Percentiles rank a stretch among this genome's conserved stretches.
These are phyloP conservation scores for Penicillium digitatum DNA, from an alignment of 2,329 filamentous ascomycete species.

Conservation along the genomic window DNA sequence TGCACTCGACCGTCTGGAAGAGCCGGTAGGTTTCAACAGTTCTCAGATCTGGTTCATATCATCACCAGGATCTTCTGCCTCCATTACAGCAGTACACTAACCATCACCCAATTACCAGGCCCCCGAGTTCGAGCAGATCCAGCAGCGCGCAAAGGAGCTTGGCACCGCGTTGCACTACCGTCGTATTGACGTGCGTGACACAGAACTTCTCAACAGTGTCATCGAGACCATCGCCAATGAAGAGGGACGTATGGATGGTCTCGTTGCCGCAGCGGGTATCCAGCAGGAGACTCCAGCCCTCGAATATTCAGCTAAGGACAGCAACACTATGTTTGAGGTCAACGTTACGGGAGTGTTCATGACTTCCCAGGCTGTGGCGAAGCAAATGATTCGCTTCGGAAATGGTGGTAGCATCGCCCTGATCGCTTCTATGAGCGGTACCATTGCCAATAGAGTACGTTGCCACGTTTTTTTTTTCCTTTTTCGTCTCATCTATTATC, in stretches of 20 bases:
- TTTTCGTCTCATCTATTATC: neutral
- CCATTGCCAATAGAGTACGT: constrained; percentile 53
- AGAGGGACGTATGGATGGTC: constrained; percentile 71
- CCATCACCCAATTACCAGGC: constrained; percentile 27
- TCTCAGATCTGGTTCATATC: neutral
- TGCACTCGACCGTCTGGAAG: constrained; percentile 43
- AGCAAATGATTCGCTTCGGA: constrained; percentile 60
- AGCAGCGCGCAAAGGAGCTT: constrained; percentile 62
- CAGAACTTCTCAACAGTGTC: constrained; percentile 61
- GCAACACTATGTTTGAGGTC: constrained; percentile 60
- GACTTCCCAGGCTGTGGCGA: constrained; percentile 60
- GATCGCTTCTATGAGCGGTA: constrained; percentile 61
- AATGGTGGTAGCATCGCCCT: constrained; percentile 59
- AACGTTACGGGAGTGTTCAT: constrained; percentile 61
- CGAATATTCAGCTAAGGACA: constrained; percentile 65
- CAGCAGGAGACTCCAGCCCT: constrained; percentile 81
- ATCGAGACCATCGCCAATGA: constrained; percentile 65
- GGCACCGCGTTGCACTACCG: constrained; percentile 68
- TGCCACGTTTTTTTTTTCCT: constrained; percentile 4
- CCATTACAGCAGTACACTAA: neutral
- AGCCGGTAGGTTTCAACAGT: constrained; percentile 30
- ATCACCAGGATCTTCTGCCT: too few species aligned
- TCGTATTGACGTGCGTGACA: constrained; percentile 74
- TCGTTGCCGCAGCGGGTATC: constrained; percentile 67
- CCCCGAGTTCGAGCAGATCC: constrained; percentile 61